A percentile compares a stretch with the other conserved stretches of the same genome.
Conservation (phyloP, 768 basidiomycete genomes). For the Tephrocybe sp. region DNA sequence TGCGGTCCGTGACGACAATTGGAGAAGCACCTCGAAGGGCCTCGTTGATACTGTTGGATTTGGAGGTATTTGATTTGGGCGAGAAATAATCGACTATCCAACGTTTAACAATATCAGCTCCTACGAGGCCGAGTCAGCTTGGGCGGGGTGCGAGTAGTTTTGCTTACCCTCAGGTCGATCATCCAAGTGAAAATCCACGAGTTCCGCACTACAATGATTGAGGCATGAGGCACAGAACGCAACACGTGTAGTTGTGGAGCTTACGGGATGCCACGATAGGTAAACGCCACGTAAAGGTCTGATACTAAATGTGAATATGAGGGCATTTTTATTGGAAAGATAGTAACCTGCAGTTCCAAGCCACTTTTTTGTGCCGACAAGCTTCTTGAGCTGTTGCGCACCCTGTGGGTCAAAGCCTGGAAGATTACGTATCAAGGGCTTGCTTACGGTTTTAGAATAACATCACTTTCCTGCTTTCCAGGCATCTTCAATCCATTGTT, state of each 20-base stretch:
- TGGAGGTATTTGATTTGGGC: constrained; percentile 20
- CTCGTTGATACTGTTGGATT: constrained; percentile 46
- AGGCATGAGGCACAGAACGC: constrained; percentile 1
- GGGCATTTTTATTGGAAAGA: background rate
- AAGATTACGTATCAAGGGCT: background rate
- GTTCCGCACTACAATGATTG: constrained; percentile 42
- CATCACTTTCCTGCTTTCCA: constrained; percentile 61
- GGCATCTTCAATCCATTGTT: constrained; percentile 78
- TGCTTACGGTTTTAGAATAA: background rate
- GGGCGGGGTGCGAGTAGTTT: background rate
- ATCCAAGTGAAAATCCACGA: constrained; percentile 65
- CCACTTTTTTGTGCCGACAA: constrained; percentile 65
- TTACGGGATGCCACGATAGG: constrained; percentile 80
- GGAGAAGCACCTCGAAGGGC: constrained; percentile 50
- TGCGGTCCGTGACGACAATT: constrained; percentile 57
- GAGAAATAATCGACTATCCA: constrained; percentile 82
- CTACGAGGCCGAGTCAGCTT: constrained; percentile 27
- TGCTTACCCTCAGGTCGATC: constrained; percentile 42
- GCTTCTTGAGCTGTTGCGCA: constrained; percentile 52
- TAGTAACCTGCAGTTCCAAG: constrained; percentile 75
- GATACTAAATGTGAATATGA: background rate
- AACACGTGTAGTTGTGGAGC: constrained; percentile 23
- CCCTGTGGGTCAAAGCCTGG: constrained; percentile 77
- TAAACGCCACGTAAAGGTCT: constrained; percentile 83
- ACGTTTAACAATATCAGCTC: constrained; percentile 46